Percentiles rank a stretch among this genome's conserved stretches.
Evolutionary conservation across 2,329 filamentous ascomycete genomes (phyloP).

Genomic region (Epichloe elymi): DNA sequence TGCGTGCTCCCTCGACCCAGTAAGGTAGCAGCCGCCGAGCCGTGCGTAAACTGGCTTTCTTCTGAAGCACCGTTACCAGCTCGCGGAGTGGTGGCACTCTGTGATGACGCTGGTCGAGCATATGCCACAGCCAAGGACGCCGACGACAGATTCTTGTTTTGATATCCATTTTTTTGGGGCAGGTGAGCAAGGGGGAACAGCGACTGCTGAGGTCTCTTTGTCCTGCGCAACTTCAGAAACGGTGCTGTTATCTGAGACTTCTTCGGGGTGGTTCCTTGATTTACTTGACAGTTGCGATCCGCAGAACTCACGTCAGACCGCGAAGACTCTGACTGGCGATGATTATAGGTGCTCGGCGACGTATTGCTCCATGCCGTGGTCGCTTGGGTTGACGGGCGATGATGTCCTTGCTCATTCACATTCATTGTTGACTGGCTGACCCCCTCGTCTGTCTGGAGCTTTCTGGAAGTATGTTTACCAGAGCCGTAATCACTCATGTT

Average conservation of each 20-base stretch:
- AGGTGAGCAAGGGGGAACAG: constrained; percentile 83
- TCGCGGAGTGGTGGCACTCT: constrained; percentile 15
- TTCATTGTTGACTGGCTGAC: constrained; percentile 18
- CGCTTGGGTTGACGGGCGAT: constrained; percentile 17
- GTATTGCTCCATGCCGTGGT: constrained; percentile 16
- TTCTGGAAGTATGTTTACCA: not conserved
- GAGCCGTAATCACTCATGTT: not conserved
- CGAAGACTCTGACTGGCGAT: constrained; percentile 58
- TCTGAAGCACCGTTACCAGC: constrained; percentile 11
- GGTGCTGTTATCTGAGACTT: constrained; percentile 51
- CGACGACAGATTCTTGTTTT: constrained; percentile 28
- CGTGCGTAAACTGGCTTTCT: constrained; percentile 7
- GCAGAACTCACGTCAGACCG: constrained; percentile 74
- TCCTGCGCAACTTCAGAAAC: constrained; percentile 72
- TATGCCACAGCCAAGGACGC: constrained; percentile 25
- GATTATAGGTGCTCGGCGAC: constrained; percentile 36
- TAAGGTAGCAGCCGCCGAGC: constrained; percentile 36
- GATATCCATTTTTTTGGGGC: constrained; percentile 46
- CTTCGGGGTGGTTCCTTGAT: constrained; percentile 47
- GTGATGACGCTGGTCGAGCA: constrained; percentile 23
- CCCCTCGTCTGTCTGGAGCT: constrained; percentile 12
- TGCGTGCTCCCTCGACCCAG: constrained; percentile 23
- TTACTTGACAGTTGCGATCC: constrained; percentile 45
- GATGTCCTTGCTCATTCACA: constrained; percentile 43
- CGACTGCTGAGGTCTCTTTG: constrained; percentile 58